Evolutionary conservation across 805 yeast genomes (phyloP).

Genomic region (Monosporozyma aerobia): DNA sequence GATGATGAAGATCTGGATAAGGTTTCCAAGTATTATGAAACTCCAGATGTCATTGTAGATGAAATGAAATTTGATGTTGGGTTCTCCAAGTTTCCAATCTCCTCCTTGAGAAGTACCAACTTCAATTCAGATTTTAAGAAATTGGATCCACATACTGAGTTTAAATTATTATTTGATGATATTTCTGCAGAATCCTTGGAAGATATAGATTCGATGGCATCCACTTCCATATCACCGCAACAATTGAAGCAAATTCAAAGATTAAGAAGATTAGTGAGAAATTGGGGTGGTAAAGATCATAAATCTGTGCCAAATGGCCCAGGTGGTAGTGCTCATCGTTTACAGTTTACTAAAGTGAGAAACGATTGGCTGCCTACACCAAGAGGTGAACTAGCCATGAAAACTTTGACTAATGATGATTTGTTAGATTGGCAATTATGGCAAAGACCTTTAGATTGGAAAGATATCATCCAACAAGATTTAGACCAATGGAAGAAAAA

Average conservation of each 20-base stretch:
- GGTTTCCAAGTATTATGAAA: slow-evolving; percentile 1
- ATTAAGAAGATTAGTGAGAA: slow-evolving; percentile 45
- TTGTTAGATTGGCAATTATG: slow-evolving; percentile 31
- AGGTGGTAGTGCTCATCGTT: slow-evolving; percentile 45
- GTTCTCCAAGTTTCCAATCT: slow-evolving; percentile 17
- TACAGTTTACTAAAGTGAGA: slow-evolving; percentile 59
- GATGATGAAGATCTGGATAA: slow-evolving; percentile 18
- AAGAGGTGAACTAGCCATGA: slow-evolving; percentile 53
- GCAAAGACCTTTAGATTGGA: slow-evolving; percentile 39
- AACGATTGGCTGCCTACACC: slow-evolving; percentile 75
- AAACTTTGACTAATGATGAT: slow-evolving; percentile 37
- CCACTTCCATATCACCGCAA: slow-evolving; percentile 61
- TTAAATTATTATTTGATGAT: slow-evolving; percentile 60
- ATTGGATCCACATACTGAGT: slow-evolving; percentile 71
- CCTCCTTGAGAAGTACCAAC: slow-evolving; percentile 8
- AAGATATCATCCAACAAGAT: slow-evolving; percentile 39
- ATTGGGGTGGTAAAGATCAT: slow-evolving; percentile 80
- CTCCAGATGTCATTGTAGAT: slow-evolving; percentile 29
- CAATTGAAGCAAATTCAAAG: slow-evolving; percentile 52
- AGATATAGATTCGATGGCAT: slow-evolving; percentile 69
- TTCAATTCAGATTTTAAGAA: slow-evolving; percentile 30
- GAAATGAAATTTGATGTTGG: slow-evolving; percentile 23
- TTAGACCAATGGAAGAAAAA: slow-evolving; percentile 29
- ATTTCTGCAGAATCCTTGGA: slow-evolving; percentile 57
- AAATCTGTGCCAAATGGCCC: slow-evolving; percentile 58